Evolutionary conservation across 805 yeast species (phyloP), one percentile per base, ranked within the genome.

Genomic region (Myxozyma geophila): DNA sequence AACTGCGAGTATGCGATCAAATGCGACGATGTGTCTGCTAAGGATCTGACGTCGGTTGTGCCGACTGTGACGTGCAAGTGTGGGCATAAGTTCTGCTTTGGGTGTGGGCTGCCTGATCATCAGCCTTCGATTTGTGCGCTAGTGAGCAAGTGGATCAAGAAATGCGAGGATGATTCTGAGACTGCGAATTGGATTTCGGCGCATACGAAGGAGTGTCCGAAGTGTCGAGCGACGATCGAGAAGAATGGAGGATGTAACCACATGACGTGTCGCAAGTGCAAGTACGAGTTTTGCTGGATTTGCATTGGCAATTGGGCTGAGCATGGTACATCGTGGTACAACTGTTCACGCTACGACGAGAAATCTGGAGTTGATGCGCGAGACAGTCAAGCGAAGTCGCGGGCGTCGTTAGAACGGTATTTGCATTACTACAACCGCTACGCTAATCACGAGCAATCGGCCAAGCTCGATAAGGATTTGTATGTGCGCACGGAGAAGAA

Each of bases 241-340:
- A 92, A 93, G 71, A 89, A 89, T 73, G 98, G 98, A 23, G 99
- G 99, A 0, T 95, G 99, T 77, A 93, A 93, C 76, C 99, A 95
- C 76, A 93, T 95, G 97, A 82, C 86, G 0, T 95, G 99, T 75
- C 79, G 83, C 2, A 87, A 85, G 63, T 95, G 99, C 75, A 73
- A 74, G 12, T 76, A 84, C 74, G 90, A 92, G 73, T 95, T 92
- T 73, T 95, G 99, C 75, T 95, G 99, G 99, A 85, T 92, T 46
- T 95, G 99, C 75, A 74, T 84, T 66, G 87, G 87, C 2, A 82
- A 79, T 40, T 93, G 99, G 99, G 71, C 74, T 0, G 76, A 76
- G 15, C 98, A 93, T 76, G 85, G 85, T 2, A 79, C 81, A 36
- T 77, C 79, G 49, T 85, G 80, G 76, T 92, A 85, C 75, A 83